Base-by-base conservation (phyloP, 2,329 filamentous ascomycete species). In the Botryotinia calthae region DNA sequence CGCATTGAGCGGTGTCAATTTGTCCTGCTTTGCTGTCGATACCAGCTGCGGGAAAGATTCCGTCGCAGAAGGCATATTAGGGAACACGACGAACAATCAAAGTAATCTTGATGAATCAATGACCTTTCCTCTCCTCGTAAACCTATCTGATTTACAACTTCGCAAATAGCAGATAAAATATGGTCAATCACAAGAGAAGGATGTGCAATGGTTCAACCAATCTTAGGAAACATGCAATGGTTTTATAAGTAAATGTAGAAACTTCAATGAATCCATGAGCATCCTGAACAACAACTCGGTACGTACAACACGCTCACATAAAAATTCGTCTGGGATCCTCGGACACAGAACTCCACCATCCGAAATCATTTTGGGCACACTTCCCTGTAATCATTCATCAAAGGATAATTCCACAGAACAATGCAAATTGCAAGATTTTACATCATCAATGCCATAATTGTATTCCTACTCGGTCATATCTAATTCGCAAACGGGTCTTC, bases 21-120 rank as follows among this genome's bases (percentile, higher is more conserved):
- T 66, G 20, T 73, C 72, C 40, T 28, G 65, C 65, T 68, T 68
- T 10, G 65, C 64, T 16, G 68, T 37, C n/a, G 70, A 69, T 14
- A 54, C 31, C 18, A 75, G 69, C 34, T 66, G 72, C 46, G 74
- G 74, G 51, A 75, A 75, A 48, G 74, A 73, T 59, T 75, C 74
- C 42, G 72, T 75, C 42, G 72, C 25, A 22, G 70, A 42, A 63
- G 71, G 63, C 71, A 72, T 72, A 37, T 68, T 72, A 16, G 40
- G 62, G n/a, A 42, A 71, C 37, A 56, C 48, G 34, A 42, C 42
- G 65, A 68, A 44, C 25, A 31, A 28, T 7, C 65, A 31, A 28
- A 31, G n/a, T 56, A 18, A 58, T 56, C 48, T 65, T 46, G 7
- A 22, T 34, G 20, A 48, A 65, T 48, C 44, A 48, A 65, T 34